phyloP scores from a whole-genome alignment of 768 basidiomycete genomes.

The Kwoniella sp. region DNA sequence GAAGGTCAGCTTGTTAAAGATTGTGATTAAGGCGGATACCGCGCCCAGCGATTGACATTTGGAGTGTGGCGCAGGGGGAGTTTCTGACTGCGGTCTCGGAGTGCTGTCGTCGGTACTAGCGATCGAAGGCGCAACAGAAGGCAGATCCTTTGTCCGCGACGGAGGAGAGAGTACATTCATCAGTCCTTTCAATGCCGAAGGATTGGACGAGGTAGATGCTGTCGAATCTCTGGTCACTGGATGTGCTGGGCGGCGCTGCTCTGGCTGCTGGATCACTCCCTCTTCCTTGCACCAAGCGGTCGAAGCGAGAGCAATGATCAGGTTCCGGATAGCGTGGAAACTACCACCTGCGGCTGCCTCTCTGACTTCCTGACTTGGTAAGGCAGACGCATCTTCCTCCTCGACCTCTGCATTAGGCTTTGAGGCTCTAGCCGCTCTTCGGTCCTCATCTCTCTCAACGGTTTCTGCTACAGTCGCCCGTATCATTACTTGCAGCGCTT shows the following conservation, averaged over 20 bases:
- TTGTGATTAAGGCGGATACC: slow-evolving; percentile 53
- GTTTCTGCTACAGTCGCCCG: slow-evolving; percentile 53
- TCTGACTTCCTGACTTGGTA: slow-evolving; percentile 37
- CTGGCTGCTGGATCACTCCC: slow-evolving; percentile 4
- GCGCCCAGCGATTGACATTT: slow-evolving; percentile 44
- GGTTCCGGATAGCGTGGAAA: slow-evolving; percentile 44
- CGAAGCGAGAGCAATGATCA: slow-evolving; percentile 42
- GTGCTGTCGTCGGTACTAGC: slow-evolving; percentile 15
- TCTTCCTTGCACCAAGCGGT: slow-evolving; percentile 40
- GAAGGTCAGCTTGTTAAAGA: slow-evolving; percentile 58
- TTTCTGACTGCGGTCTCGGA: background rate
- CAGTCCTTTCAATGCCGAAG: slow-evolving; percentile 26
- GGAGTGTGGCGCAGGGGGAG: slow-evolving; percentile 31
- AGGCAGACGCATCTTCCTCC: slow-evolving; percentile 38
- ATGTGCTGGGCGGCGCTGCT: slow-evolving; percentile 13
- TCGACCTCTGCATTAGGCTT: slow-evolving; percentile 25
- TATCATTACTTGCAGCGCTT: slow-evolving; percentile 49
- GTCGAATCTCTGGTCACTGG: slow-evolving; percentile 10
- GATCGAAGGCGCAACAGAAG: slow-evolving; percentile 30
- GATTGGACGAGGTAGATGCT: slow-evolving; percentile 9
- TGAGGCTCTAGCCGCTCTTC: slow-evolving; percentile 25
- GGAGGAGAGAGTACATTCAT: slow-evolving; percentile 37
- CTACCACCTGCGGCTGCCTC: slow-evolving; percentile 37
- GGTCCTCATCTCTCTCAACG: slow-evolving; percentile 51
- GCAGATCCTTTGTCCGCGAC: slow-evolving; percentile 32